Conservation (phyloP, 129 eudicot genomes). For the Ambrosia trifida region DNA sequence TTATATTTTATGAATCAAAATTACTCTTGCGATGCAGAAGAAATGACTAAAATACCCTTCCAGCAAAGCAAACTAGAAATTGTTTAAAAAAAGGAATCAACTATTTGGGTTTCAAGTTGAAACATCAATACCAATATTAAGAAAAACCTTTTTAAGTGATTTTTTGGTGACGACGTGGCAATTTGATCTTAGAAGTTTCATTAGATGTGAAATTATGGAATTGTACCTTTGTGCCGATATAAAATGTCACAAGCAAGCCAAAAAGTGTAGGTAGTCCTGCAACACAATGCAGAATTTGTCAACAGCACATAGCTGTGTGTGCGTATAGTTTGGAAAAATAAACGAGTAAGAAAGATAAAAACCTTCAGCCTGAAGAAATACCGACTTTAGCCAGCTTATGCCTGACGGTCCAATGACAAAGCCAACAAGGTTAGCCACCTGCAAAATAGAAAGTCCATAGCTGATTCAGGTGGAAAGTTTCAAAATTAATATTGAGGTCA, state of each 20-base stretch:
- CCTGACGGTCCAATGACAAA: constrained; percentile 97
- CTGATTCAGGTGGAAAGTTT: neutral
- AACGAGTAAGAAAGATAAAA: constrained; percentile 21
- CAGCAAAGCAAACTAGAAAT: neutral
- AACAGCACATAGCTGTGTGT: neutral
- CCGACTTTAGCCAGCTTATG: constrained; percentile 69
- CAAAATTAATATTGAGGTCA: neutral
- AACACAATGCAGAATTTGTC: constrained; percentile 17
- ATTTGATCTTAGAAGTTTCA: neutral
- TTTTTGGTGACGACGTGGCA: neutral
- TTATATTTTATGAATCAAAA: neutral
- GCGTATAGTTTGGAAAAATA: neutral
- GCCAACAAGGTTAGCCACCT: constrained; percentile 97
- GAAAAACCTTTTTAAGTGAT: neutral
- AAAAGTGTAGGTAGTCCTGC: constrained; percentile 72
- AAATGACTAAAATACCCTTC: constrained; percentile 7
- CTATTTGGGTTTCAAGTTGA: constrained; percentile 4
- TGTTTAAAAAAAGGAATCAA: neutral
- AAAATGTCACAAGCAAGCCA: constrained; percentile 68
- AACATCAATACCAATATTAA: constrained; percentile 2
- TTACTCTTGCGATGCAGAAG: neutral
- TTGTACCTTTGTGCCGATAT: constrained; percentile 81
- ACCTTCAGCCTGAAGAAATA: constrained; percentile 71
- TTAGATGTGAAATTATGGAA: neutral
- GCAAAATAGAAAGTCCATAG: constrained; percentile 28